Evolutionary conservation across 2,329 filamentous ascomycete species (phyloP), one percentile per base, ranked within the genome.

Genomic region (Blumeria hordei): DNA sequence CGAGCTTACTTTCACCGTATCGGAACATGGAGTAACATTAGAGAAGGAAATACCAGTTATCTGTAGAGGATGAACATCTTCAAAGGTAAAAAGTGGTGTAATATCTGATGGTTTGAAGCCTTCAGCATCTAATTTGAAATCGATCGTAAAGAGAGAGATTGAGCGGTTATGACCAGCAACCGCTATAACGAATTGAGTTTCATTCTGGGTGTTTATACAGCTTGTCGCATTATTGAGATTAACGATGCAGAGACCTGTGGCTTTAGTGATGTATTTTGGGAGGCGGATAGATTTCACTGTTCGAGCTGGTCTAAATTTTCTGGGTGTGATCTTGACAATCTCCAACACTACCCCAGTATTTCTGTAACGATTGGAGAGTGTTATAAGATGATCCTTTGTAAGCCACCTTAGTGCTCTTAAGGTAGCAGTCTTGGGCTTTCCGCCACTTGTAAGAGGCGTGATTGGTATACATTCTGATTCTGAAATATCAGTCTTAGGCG

Each of bases 111-210:
- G 67, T 37, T 80, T 65, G 43, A 74, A 71, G 50, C 77, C 65
- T 8, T 66, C 65, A 21, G 65, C 66, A 35, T 70, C 66, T 16
- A 68, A 65, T 57, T 71, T 71, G 64, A 86, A 84, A 59, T 93
- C 83, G 56, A 94, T 70, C 0, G 85, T 88, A 67, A 81, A 83
- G 33, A 94, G 70, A 5, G 77, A 78, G 59, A 94, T 81, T 10
- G 85, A 87, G 57, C 80, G 79, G 66, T 93, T 85, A 61, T 84
- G 83, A 8, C 82, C 83, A 2, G 85, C 84, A 12, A 93, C 78
- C 6, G 88, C 88, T 60, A 94, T 74, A 50, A 83, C 76, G 59
- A 87, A 83, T 67, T 95, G 87, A 50, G 81, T 77, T 57, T 83
- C 79, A 54, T 76, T 77, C 54, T 78, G 68, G 52, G 66, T 70